These are phyloP conservation scores for Aspergillus tamarii DNA, from an alignment of 2,329 filamentous ascomycete genomes.

Conservation along the genomic window DNA sequence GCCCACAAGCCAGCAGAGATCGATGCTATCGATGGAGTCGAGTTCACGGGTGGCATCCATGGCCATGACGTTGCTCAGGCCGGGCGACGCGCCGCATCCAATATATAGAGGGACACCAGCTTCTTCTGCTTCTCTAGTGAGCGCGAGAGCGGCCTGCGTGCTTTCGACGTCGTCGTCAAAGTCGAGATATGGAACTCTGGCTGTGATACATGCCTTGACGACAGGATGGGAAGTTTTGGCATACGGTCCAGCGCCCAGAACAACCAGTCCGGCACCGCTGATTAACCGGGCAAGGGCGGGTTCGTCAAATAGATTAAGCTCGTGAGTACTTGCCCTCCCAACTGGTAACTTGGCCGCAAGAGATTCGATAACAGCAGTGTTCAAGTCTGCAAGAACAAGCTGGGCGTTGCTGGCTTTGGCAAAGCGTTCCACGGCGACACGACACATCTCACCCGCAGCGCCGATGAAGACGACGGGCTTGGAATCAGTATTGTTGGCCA, in stretches of 20 bases:
- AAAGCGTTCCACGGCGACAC: constrained; percentile 11
- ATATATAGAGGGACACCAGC: constrained; percentile 13
- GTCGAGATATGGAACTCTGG: constrained; percentile 17
- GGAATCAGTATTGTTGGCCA: neutral
- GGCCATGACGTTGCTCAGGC: constrained; percentile 13
- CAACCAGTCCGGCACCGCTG: constrained; percentile 4
- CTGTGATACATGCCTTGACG: constrained; percentile 6
- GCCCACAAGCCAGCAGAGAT: constrained; percentile 22
- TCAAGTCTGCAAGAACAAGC: constrained; percentile 10
- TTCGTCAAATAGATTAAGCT: constrained; percentile 6
- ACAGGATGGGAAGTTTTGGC: constrained; percentile 4
- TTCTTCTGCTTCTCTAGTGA: constrained; percentile 2
- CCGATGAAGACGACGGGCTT: constrained; percentile 4
- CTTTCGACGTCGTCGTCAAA: constrained; percentile 18
- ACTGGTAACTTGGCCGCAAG: neutral
- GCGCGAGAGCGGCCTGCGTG: constrained; percentile 6
- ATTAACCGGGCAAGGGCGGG: neutral
- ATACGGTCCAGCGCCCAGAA: constrained; percentile 8
- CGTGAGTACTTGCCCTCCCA: constrained; percentile 1
- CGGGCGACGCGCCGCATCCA: constrained; percentile 13
- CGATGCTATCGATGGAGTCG: constrained; percentile 17
- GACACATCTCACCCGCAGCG: constrained; percentile 12
- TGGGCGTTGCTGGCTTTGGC: constrained; percentile 7
- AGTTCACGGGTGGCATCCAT: constrained; percentile 13
- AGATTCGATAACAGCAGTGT: constrained; percentile 6